Evolutionary conservation across 202 grass and related monocot genomes (phyloP), one percentile per base, ranked within the genome.

Genomic region (Dendrocalamus latiflorus): DNA sequence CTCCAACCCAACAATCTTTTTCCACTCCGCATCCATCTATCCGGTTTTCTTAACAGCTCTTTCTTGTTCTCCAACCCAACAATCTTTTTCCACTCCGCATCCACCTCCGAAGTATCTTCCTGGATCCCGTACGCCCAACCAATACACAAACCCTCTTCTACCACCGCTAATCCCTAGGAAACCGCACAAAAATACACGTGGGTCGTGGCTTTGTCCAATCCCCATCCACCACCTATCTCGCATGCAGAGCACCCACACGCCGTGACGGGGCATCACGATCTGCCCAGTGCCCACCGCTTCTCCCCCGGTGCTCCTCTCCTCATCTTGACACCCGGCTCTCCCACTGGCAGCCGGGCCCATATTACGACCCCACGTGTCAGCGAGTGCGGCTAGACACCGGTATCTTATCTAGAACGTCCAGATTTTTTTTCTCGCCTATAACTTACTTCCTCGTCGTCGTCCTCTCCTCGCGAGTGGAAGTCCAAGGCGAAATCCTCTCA

Each of bases 401-500:
- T 2, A 20, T 14, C 48, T 5, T 5, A 5, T 22, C 18, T 1
- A 10, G 0, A 0, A 33, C 39, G 49, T 15, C 18, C 30, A 20
- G 68, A 72, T 34, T 68, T 74, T 81, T 49, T 74, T 74, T 83
- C 26, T 22, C 30, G 25, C 75, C 14, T 79, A 68, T 74, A 90
- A 79, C 44, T 16, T 2, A 36, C 33, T 51, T 36, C 68, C 51
- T 50, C 65, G 73, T 86, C 87, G 76, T 68, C 81, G 14, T 37
- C 72, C 37, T 41, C 47, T 60, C 45, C 51, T 45, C 68, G 64
- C 68, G 26, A 80, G 62, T 62, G 69, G 21, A 73, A 83, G 59
- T 70, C 73, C 74, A 66, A 43, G 81, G 63, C 53, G 43, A 71
- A 82, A 82, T 67, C 58, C 56, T 85, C 83, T 58, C 38, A 82